Conservation (phyloP, 768 basidiomycete species). For the Tylopilus sp. region DNA sequence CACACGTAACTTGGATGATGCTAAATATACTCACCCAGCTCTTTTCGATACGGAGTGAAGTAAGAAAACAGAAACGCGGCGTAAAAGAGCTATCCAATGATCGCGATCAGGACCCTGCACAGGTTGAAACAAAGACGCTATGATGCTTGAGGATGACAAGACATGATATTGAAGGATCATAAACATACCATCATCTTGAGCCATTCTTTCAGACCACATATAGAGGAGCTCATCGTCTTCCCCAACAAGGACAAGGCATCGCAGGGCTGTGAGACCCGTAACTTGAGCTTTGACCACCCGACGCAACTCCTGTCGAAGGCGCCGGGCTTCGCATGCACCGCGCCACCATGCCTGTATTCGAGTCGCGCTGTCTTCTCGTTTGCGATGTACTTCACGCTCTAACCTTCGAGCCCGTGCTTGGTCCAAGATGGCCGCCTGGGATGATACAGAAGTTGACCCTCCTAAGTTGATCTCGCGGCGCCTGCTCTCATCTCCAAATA, state of each 20-base stretch:
- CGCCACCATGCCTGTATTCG: slow-evolving; percentile 73
- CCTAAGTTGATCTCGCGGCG: slow-evolving; percentile 76
- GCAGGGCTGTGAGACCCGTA: slow-evolving; percentile 50
- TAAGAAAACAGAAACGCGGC: slow-evolving; percentile 45
- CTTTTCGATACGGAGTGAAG: slow-evolving; percentile 47
- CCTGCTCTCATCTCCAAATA: slow-evolving; percentile 49
- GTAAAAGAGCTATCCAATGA: slow-evolving; percentile 64
- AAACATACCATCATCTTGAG: slow-evolving; percentile 19
- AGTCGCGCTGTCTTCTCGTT: slow-evolving; percentile 54
- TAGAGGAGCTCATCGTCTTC: slow-evolving; percentile 31
- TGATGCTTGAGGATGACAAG: slow-evolving; percentile 1
- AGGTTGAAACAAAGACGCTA: slow-evolving; percentile 41
- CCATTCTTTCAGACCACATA: slow-evolving; percentile 30
- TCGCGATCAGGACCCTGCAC: slow-evolving; percentile 35
- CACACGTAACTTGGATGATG: neutral
- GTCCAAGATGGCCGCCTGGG: slow-evolving; percentile 56
- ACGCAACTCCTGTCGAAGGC: slow-evolving; percentile 44
- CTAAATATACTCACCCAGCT: slow-evolving; percentile 44
- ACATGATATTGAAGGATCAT: neutral
- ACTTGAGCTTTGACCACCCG: slow-evolving; percentile 50
- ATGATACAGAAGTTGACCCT: slow-evolving; percentile 50
- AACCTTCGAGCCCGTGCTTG: slow-evolving; percentile 57
- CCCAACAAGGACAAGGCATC: slow-evolving; percentile 65
- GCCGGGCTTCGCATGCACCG: slow-evolving; percentile 41
- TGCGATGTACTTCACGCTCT: slow-evolving; percentile 54